Evolutionary conservation across 2,329 filamentous ascomycete genomes (phyloP), one percentile per base, ranked within the genome.

Genomic region (Fusarium aywerte): DNA sequence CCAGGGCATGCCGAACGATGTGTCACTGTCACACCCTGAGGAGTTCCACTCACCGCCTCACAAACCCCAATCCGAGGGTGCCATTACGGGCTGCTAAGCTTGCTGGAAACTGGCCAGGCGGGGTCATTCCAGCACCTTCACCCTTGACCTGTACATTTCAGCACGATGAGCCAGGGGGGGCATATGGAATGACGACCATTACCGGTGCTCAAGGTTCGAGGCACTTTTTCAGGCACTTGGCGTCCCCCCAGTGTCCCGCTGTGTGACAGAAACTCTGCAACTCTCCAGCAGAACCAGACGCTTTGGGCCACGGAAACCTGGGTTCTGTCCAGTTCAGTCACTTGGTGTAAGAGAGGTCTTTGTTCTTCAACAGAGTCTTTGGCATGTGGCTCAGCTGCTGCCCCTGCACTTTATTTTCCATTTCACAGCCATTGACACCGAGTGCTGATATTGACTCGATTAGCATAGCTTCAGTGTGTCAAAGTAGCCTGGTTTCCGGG

Each of bases 101-200:
- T 56, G 62, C 66, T 69, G 66, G 42, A 43, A 50, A 42, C 36
- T 51, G 53, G 32, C 32, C 45, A 60, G 67, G 71, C 71, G 71
- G 71, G 69, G 71, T 71, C 71, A 73, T 72, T 74, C 71, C 62
- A 67, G 70, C 66, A 68, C 70, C 70, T 73, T 71, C 71, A 51
- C 71, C 64, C 69, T 70, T 60, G 67, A 38, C 60, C 62, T 70
- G 71, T 73, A 73, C 51, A 73, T 73, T 62, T 73, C 70, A 73
- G 71, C 68, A 73, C 71, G 71, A 58, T 57, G 39, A 25, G 49
- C 54, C 58, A 45, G 49, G 67, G 49, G 67, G 64, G 62, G 52
- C 56, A 59, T 47, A 67, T 35, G 51, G 53, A 65, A 60, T 68
- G 65, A 68, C 60, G 65, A 59, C 55, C 60, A 62, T 55, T 47